These are phyloP conservation scores for Tilletia indica DNA, from an alignment of 1,284 basidiomycete genomes.

Conservation along the genomic window DNA sequence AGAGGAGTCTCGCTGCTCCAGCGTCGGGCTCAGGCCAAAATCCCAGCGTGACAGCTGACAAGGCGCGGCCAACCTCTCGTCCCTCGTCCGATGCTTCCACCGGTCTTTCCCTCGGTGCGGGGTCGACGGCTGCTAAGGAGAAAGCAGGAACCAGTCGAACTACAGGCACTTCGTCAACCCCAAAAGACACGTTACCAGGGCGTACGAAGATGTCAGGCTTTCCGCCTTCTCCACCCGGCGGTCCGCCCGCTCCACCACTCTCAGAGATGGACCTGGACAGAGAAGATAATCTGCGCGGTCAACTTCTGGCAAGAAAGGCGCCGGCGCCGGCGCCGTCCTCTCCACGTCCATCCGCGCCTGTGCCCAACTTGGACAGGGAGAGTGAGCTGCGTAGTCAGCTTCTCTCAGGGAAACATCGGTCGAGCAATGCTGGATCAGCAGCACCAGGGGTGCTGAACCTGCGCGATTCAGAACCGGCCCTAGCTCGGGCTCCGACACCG, in stretches of 20 bases:
- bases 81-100: too few species aligned
- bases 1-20: too few species aligned
- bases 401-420: not conserved
- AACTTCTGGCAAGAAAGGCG: not conserved
- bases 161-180: not conserved
- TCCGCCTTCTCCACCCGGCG: not conserved
- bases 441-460: too few species aligned
- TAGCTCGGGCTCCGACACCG: too few species aligned
- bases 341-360: not conserved
- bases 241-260: not conserved
- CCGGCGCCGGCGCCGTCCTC: not conserved
- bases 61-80: too few species aligned
- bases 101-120: too few species aligned
- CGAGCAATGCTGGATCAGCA: not conserved
- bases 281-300: too few species aligned
- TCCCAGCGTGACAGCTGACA: too few species aligned
- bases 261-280: not conserved
- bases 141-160: not conserved
- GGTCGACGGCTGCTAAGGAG: too few species aligned
- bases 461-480: too few species aligned
- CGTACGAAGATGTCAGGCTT: not conserved
- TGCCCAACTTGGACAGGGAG: not conserved
- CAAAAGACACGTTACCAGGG: not conserved
- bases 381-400: not conserved
- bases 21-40: too few species aligned